These are phyloP conservation scores for Diospyros kaki DNA, from an alignment of 148 eudicot genomes.

Conservation along the genomic window DNA sequence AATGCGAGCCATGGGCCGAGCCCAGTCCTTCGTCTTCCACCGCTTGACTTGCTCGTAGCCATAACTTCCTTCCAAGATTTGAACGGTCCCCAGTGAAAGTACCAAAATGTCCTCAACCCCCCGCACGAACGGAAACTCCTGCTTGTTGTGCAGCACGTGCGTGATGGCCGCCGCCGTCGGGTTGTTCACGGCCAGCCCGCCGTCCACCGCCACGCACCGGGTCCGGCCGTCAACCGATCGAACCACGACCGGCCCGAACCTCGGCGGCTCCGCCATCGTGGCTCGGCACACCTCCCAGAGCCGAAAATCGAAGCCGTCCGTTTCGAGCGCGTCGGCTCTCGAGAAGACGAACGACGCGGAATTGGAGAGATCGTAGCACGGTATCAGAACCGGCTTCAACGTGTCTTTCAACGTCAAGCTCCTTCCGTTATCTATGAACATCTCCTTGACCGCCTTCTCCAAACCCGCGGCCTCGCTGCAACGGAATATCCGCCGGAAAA, in stretches of 20 bases:
- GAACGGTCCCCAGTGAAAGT: slow-evolving; percentile 82
- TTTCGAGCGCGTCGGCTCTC: slow-evolving; percentile 79
- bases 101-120: slow-evolving; percentile 92
- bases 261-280: slow-evolving; percentile 72
- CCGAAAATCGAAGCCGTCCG: slow-evolving; percentile 66
- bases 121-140: slow-evolving; percentile 85
- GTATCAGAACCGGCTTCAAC: slow-evolving; percentile 75
- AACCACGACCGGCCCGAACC: slow-evolving; percentile 59
- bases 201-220: slow-evolving; percentile 68
- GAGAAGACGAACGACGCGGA: slow-evolving; percentile 81
- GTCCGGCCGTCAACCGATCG: slow-evolving; percentile 57
- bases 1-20: slow-evolving; percentile 69
- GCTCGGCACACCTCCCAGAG: slow-evolving; percentile 88
- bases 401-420: slow-evolving; percentile 68
- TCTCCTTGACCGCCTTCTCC: slow-evolving; percentile 60
- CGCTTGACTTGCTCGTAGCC: slow-evolving; percentile 55
- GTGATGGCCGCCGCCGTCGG: slow-evolving; percentile 93
- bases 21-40: slow-evolving; percentile 85
- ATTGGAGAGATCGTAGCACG: slow-evolving; percentile 77
- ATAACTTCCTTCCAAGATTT: slow-evolving; percentile 60
- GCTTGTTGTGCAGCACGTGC: slow-evolving; percentile 88
- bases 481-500: slow-evolving; percentile 31
- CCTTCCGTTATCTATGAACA: slow-evolving; percentile 37
- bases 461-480: slow-evolving; percentile 19
- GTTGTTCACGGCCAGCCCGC: slow-evolving; percentile 72